These are phyloP conservation scores for Dryas integrifolia DNA, from an alignment of 331 rosid species.

Conservation along the genomic window DNA sequence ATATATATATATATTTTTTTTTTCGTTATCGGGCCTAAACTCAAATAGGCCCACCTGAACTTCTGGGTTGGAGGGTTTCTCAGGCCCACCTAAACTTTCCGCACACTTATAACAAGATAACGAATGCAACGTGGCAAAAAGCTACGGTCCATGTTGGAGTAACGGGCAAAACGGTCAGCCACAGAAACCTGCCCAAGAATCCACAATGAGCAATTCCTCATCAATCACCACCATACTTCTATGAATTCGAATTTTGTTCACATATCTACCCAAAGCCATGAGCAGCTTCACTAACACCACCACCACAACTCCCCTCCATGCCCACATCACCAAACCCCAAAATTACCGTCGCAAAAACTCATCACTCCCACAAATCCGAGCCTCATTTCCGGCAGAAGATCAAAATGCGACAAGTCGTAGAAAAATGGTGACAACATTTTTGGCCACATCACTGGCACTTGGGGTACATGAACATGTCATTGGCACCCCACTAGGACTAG, in stretches of 20 bases:
- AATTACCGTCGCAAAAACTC: not conserved
- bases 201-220: conserved; percentile 25
- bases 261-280: conserved; percentile 45
- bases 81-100: no score
- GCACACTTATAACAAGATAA: conserved; percentile 32
- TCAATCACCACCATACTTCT: not conserved
- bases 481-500: conserved; percentile 35
- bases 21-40: no score
- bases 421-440: conserved; percentile 43
- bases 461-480: conserved; percentile 17
- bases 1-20: no score
- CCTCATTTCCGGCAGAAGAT: conserved; percentile 29
- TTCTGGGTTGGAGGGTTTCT: no score
- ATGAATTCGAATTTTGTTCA: not conserved
- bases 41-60: no score
- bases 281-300: conserved; percentile 57
- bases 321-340: conserved; percentile 40
- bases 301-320: conserved; percentile 44
- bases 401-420: conserved; percentile 38
- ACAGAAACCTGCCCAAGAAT: conserved; percentile 27
- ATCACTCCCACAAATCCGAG: conserved; percentile 12
- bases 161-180: conserved; percentile 38
- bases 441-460: conserved; percentile 42
- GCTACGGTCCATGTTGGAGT: conserved; percentile 23
- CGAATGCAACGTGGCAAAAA: conserved; percentile 41